phyloP scores from a whole-genome alignment of 1,139 yeast genomes.

The Zhuliangozyma parablackwelliae region DNA sequence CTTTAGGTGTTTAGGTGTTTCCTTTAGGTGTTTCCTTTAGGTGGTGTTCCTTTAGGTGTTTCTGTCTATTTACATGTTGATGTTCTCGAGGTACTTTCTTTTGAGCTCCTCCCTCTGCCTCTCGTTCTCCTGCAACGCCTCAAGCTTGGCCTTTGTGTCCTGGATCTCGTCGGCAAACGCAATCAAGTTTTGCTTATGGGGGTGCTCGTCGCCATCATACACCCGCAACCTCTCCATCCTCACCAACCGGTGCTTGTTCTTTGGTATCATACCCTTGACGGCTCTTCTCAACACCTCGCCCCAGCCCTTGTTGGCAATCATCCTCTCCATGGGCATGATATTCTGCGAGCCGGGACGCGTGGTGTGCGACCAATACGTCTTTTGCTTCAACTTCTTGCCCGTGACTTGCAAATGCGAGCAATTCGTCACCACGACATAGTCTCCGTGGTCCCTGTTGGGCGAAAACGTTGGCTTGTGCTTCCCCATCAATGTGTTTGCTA shows the following conservation, averaged over 20 bases:
- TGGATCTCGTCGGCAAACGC: constrained; percentile 83
- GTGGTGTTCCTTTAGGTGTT: too few relatives aligned
- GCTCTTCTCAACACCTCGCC: constrained; percentile 80
- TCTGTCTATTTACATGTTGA: too few relatives aligned
- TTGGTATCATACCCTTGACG: constrained; percentile 94
- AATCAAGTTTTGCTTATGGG: constrained; percentile 74
- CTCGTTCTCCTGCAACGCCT: constrained; percentile 37
- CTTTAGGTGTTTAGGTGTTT: constrained; percentile 3
- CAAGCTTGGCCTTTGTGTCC: constrained; percentile 40
- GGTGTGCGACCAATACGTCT: constrained; percentile 88
- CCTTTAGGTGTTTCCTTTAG: neutral
- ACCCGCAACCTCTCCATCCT: constrained; percentile 83
- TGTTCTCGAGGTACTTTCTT: constrained; percentile 27
- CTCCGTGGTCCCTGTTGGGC: constrained; percentile 79
- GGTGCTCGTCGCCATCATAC: constrained; percentile 84
- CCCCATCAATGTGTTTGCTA: constrained; percentile 86
- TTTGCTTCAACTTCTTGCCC: constrained; percentile 78
- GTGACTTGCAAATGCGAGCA: constrained; percentile 76
- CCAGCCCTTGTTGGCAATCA: constrained; percentile 77
- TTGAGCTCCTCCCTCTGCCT: constrained; percentile 30
- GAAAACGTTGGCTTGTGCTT: constrained; percentile 92
- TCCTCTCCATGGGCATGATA: constrained; percentile 74
- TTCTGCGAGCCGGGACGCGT: constrained; percentile 87
- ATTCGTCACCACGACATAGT: constrained; percentile 93
- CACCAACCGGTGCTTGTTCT: constrained; percentile 73